These are phyloP conservation scores for Dictyostelium capitatum DNA, from an alignment of 78 protist genomes.

Conservation along the genomic window DNA sequence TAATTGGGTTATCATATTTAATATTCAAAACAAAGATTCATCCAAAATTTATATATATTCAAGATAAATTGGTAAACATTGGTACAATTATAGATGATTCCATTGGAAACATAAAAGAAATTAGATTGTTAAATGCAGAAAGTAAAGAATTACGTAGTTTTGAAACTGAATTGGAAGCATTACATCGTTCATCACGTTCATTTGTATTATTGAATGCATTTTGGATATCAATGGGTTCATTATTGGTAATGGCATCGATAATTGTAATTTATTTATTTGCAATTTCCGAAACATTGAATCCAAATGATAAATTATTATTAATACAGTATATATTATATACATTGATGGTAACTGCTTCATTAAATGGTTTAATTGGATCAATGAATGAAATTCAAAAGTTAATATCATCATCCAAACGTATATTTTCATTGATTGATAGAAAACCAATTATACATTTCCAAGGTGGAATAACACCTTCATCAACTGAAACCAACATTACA, in stretches of 20 bases:
- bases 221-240: constrained; percentile 57
- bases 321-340: constrained; percentile 46
- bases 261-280: constrained; percentile 14
- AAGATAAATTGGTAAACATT: constrained; percentile 6
- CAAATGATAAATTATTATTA: neutral
- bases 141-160: constrained; percentile 34
- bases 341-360: constrained; percentile 19
- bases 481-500: constrained; percentile 1
- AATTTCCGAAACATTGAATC: neutral
- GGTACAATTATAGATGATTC: constrained; percentile 16
- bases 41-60: constrained; percentile 37
- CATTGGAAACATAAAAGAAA: constrained; percentile 22
- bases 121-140: constrained; percentile 63
- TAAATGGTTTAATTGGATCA: constrained; percentile 34
- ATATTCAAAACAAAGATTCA: constrained; percentile 5
- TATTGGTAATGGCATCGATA: neutral
- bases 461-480: constrained; percentile 48
- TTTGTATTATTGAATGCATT: constrained; percentile 29
- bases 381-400: constrained; percentile 48
- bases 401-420: constrained; percentile 16
- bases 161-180: constrained; percentile 54
- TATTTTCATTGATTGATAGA: constrained; percentile 60
- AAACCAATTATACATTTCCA: constrained; percentile 48
- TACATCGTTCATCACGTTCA: constrained; percentile 16
- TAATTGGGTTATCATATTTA: neutral